Base-by-base conservation (phyloP, 371 early-diverging fungal species). In the Syncephalastrum monosporum region DNA sequence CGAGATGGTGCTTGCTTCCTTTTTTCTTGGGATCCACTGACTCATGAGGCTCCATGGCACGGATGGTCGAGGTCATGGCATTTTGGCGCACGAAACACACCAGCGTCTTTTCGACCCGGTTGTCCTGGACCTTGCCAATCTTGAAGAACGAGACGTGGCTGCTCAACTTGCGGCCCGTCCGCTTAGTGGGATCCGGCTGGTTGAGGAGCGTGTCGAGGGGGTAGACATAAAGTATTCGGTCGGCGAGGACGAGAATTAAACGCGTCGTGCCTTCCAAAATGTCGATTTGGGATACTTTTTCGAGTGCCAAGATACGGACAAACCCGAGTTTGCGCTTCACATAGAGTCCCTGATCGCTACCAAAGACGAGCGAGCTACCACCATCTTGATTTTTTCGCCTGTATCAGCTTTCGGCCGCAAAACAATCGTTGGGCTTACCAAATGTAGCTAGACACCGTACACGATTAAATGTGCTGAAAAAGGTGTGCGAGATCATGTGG, bases 81-180 rank as follows among this genome's bases (percentile, higher is more conserved):
- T 84, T 84, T 33, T 79, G 75, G 16, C 85, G 82, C 6, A 92
- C 92, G 49, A 85, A 83, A 51, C 90, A 88, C 21, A 97, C 87
- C 15, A 94, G 66, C 1, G 89, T 85, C 50, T 79, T 68, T 56
- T 90, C 88, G 48, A 77, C 69, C 60, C 84, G 85, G 10, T 82
- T 71, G 12, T 90, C 93, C 21, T 89, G 87, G 59, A 82, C 88
- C 12, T 82, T 74, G 4, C 97, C 97, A 6, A 87, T 84, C 63
- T 94, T 92, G 81, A 96, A 93, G 65, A 97, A 96, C 43, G 89
- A 88, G 25, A 93, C 89, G 58, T 90, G 87, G 13, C 85, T 81
- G 33, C 83, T 85, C 27, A 97, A 80, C 56, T 90, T 91, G 50
- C 86, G 77, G 33, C 82, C 83, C 19, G 83, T 71, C 50, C 82